Base-by-base conservation (phyloP, 306 rosid species). In the Prunus mume region DNA sequence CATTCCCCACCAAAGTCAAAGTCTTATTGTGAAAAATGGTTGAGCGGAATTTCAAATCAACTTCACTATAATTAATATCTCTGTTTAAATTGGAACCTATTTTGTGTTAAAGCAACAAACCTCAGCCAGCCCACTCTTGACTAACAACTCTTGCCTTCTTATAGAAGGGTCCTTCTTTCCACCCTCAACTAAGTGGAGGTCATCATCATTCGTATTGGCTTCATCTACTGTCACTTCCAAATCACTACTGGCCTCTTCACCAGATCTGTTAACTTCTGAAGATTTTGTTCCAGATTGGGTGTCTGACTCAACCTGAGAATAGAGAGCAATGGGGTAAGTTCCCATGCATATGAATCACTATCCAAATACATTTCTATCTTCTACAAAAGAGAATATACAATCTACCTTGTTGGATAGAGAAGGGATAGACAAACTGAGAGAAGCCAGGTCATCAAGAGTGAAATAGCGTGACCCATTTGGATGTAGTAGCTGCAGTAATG, bases 121-220 rank as follows among this genome's bases (percentile, higher is more conserved):
- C 97, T 95, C 96, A 45, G 97, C 97, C 69, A 95, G 88, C 63
- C 99, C 96, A 47, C 99, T 92, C 75, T 92, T 82, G 85, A 95
- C 88, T 91, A 95, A 86, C 70, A 95, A 85, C 78, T 95, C 99
- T 32, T 86, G 93, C 87, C 99, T 92, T 85, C 97, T 83, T 18
- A 90, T 80, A n/a, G 72, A 60, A 68, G 99, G 97, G 76, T 95
- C 97, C 74, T 95, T 95, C 75, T 92, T 90, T n/a, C 99, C 97
- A 75, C 92, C 85, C 76, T 95, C 97, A 67, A 84, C 89, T 9
- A 79, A 73, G 52, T 78, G 78, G 75, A 82, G 62, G 74, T 74
- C 80, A 61, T 86, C 90, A 43, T 20, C 83, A 76, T 75, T 81
- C 28, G 20, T 73, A 74, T 84, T 79, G 27, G 50, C 83, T 82